A percentile compares a stretch with the other conserved stretches of the same genome.
Conservation (phyloP, 1,284 basidiomycete genomes). For the Cutaneotrichosporon arboriforme region DNA sequence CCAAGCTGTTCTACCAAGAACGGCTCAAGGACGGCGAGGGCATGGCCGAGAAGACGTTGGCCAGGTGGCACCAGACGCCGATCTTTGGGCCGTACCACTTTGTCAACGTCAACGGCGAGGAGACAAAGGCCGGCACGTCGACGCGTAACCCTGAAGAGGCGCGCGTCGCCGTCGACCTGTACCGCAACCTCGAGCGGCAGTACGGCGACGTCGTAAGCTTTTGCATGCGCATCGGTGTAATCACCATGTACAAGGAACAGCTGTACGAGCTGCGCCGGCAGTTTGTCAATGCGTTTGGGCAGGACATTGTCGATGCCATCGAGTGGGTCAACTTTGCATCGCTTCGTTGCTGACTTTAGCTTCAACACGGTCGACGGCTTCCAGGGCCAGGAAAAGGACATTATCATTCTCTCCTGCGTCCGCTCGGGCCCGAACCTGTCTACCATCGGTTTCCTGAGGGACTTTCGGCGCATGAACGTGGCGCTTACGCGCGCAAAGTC, state of each 20-base stretch:
- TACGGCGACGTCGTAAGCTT: constrained; percentile 60
- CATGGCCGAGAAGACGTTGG: constrained; percentile 76
- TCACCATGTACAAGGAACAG: constrained; percentile 95
- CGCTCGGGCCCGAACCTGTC: constrained; percentile 76
- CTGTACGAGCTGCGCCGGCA: constrained; percentile 66
- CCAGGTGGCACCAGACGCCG: constrained; percentile 76
- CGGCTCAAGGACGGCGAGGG: constrained; percentile 78
- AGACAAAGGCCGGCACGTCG: constrained; percentile 59
- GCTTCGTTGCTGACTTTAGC: constrained; percentile 26
- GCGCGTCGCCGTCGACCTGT: constrained; percentile 71
- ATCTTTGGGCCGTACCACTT: constrained; percentile 87
- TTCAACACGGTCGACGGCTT: constrained; percentile 99
- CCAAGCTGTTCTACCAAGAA: constrained; percentile 79
- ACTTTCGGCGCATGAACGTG: constrained; percentile 90
- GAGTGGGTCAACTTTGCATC: constrained; percentile 51
- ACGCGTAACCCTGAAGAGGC: constrained; percentile 74
- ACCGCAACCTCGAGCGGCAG: constrained; percentile 64
- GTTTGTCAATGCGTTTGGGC: constrained; percentile 70
- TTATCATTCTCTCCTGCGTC: constrained; percentile 92
- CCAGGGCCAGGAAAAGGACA: constrained; percentile 94
- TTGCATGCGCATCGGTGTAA: constrained; percentile 75
- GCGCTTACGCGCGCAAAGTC: constrained; percentile 92
- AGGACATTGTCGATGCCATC: constrained; percentile 64
- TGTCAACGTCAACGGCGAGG: constrained; percentile 62
- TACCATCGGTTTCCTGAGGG: constrained; percentile 78